Base-by-base conservation (phyloP, 768 basidiomycete species). In the Sistotremastrum niveocremeum region DNA sequence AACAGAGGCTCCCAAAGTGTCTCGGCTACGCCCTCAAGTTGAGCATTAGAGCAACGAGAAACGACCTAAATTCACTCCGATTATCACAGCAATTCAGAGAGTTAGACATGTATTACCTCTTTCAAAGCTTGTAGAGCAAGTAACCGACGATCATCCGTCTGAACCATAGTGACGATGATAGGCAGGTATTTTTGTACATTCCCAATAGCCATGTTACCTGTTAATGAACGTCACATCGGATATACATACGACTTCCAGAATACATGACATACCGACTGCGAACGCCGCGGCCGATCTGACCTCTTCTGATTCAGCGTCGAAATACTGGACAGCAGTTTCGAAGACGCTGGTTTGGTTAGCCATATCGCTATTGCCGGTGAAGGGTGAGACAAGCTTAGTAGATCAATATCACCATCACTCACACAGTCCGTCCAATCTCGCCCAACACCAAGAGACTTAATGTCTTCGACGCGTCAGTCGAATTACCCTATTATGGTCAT, bases 141-240 rank as follows among this genome's bases (percentile, higher is more conserved):
- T 33, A 98, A 62, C 7, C 90, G 77, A 56, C 81, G 89, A 63
- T 81, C 79, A 57, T 90, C 80, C 7, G 67, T 73, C 62, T 87
- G 72, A 39, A 84, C 71, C 52, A 87, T 72, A 54, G 80, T 79
- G 53, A 95, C 75, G 51, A 98, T 84, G 4, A 71, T 70, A 30
- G 90, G 89, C 3, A 98, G 70, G 74, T 90, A 95, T 55, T 81
- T 76, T 8, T 79, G 76, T 28, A 93, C 68, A 55, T 89, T 94
- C 4, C 95, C 95, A 37, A 97, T 93, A 8, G 93, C 87, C 42
- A 99, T 86, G 59, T 97, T 98, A 35, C 93, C 91, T 84, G 49
- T 32, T 33, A n/a, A 28, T 37, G 2, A 7, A 29, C 4, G 33
- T 8, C 35, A 28, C 31, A n/a, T 12, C 30, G 36, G 49, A n/a